Conservation (phyloP, 306 rosid genomes). For the Sindora glabra region DNA sequence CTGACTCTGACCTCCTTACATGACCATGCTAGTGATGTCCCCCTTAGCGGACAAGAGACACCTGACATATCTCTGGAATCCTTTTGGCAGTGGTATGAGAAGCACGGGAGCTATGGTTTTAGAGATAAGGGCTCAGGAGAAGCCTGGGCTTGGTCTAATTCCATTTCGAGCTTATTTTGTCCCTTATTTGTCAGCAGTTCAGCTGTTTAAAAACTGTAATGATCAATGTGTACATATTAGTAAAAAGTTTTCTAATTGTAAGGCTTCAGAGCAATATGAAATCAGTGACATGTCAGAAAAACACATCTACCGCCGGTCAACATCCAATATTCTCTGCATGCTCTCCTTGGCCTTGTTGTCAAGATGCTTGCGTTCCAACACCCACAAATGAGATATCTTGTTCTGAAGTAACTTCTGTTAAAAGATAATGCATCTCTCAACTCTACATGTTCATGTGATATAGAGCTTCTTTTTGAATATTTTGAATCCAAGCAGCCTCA, state of each 20-base stretch:
- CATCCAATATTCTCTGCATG: conserved; percentile 38
- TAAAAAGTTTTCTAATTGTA: conserved; percentile 6
- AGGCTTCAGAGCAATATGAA: conserved; percentile 20
- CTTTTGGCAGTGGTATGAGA: conserved; percentile 90
- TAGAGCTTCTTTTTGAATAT: conserved; percentile 72
- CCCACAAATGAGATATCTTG: conserved; percentile 5
- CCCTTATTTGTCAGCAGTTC: conserved; percentile 81
- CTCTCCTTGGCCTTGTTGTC: conserved; percentile 30
- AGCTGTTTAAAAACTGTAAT: conserved; percentile 46
- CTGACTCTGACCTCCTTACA: conserved; percentile 27
- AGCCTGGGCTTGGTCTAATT: conserved; percentile 26
- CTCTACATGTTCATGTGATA: conserved; percentile 27
- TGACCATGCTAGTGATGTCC: conserved; percentile 22
- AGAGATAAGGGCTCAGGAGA: conserved; percentile 56
- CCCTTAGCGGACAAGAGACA: conserved; percentile 49
- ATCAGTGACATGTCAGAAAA: conserved; percentile 21
- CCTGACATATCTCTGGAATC: conserved; percentile 49
- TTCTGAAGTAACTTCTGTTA: conserved; percentile 20
- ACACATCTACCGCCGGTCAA: conserved; percentile 20
- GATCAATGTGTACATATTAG: neutral
- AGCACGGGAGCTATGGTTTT: conserved; percentile 77
- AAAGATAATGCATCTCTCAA: conserved; percentile 12
- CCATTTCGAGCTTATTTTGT: conserved; percentile 70
- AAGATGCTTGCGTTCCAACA: conserved; percentile 16
- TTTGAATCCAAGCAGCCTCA: conserved; percentile 79